Conservation (phyloP, 176 grass and related monocot genomes). For the Aegilops umbellulata region DNA sequence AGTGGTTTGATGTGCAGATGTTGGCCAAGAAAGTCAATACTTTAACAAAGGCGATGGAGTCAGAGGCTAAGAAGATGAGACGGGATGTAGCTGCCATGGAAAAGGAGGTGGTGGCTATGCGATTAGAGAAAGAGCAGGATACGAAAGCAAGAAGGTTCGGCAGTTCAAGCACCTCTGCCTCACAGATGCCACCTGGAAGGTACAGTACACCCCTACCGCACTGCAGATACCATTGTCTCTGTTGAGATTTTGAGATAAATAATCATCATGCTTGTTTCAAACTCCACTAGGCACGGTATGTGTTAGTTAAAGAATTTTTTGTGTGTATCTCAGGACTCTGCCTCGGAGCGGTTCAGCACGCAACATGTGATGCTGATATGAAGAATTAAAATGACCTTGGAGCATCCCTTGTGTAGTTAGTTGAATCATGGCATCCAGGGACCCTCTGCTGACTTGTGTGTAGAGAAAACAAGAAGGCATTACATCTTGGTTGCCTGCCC, state of each 20-base stretch:
- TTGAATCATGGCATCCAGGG: not conserved
- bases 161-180: constrained; percentile 44
- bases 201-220: not conserved
- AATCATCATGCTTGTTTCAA: not conserved
- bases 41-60: constrained; percentile 92
- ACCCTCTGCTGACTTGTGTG: not conserved
- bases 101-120: constrained; percentile 72
- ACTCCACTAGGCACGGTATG: not conserved
- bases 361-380: constrained; percentile 41
- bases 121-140: constrained; percentile 85
- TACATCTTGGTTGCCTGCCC: not conserved
- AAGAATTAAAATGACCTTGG: not conserved
- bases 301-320: not conserved
- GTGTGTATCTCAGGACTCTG: constrained; percentile 26
- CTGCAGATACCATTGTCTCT: not conserved
- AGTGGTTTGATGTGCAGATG: constrained; percentile 55
- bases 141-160: constrained; percentile 58
- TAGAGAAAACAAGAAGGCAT: constrained; percentile 1
- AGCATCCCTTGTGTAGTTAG: not conserved
- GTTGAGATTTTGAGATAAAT: not conserved
- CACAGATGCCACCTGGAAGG: constrained; percentile 66
- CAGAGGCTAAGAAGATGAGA: constrained; percentile 92
- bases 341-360: constrained; percentile 48
- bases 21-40: constrained; percentile 93
- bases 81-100: constrained; percentile 82